These are phyloP conservation scores for Akanthomyces uredinophilus DNA, from an alignment of 2,329 filamentous ascomycete species.

Conservation along the genomic window DNA sequence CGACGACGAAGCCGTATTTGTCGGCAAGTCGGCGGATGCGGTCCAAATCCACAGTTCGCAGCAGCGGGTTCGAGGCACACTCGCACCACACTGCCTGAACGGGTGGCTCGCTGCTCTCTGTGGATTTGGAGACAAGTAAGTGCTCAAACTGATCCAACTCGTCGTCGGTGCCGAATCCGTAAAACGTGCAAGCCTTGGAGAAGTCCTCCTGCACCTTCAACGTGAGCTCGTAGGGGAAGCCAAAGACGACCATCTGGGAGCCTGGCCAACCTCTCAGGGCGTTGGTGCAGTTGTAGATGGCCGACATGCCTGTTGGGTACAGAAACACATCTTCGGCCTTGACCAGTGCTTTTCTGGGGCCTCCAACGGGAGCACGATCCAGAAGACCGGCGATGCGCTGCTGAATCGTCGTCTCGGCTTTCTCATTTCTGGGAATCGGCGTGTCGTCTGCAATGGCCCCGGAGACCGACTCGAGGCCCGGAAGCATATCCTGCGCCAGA, in stretches of 20 bases:
- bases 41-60: slow-evolving; percentile 29
- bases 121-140: slow-evolving; percentile 38
- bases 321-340: slow-evolving; percentile 42
- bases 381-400: not conserved
- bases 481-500: not conserved
- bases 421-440: not conserved
- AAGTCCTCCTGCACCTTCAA: slow-evolving; percentile 43
- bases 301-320: slow-evolving; percentile 51
- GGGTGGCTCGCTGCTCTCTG: slow-evolving; percentile 38
- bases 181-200: slow-evolving; percentile 41
- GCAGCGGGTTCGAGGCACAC: slow-evolving; percentile 26
- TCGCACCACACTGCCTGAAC: slow-evolving; percentile 16
- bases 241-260: slow-evolving; percentile 33
- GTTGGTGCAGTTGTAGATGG: slow-evolving; percentile 40
- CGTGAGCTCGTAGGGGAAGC: slow-evolving; percentile 49
- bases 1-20: slow-evolving; percentile 39
- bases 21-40: slow-evolving; percentile 37
- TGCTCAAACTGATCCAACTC: slow-evolving; percentile 41
- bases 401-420: not conserved
- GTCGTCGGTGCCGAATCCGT: slow-evolving; percentile 37
- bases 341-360: slow-evolving; percentile 22
- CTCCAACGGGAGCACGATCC: not conserved
- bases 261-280: slow-evolving; percentile 30
- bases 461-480: not conserved
- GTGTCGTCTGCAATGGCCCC: not conserved